Percentiles rank a stretch among this genome's conserved stretches.
Conservation (phyloP, 2,329 filamentous ascomycete genomes). For the Colletotrichum theobromicola region DNA sequence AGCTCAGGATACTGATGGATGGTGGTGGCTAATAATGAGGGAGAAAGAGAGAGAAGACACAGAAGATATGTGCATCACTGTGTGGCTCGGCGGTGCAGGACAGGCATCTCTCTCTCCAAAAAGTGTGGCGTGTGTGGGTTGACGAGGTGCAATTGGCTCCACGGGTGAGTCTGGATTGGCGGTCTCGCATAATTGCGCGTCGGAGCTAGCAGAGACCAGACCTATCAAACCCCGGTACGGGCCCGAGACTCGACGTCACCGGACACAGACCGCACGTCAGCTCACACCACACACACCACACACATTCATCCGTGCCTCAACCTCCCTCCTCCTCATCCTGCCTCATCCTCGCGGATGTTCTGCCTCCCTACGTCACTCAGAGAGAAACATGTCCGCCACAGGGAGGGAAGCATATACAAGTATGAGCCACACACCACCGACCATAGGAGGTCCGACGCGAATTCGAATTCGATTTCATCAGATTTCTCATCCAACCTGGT, state of each 20-base stretch:
- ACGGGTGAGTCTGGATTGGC: slow-evolving; percentile 1
- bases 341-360: background rate
- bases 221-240: slow-evolving; percentile 13
- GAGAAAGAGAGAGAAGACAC: background rate
- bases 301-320: background rate
- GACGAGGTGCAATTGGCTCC: background rate
- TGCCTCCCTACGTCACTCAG: background rate
- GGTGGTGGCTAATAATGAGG: background rate
- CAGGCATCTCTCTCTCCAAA: background rate
- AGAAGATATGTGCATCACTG: background rate
- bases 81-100: background rate
- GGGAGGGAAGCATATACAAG: background rate
- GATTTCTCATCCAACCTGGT: background rate
- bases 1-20: background rate
- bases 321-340: background rate
- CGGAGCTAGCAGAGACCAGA: background rate
- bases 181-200: slow-evolving; percentile 9
- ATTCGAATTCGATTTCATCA: background rate
- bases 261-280: slow-evolving; percentile 9
- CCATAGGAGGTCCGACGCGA: background rate
- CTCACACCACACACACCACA: slow-evolving; percentile 5
- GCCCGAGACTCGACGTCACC: slow-evolving; percentile 16
- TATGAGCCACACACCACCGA: background rate
- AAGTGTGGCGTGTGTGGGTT: background rate
- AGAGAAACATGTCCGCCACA: background rate